phyloP scores from a whole-genome alignment of 352 stramenopile species.

The Elongisporangium anandrum region DNA sequence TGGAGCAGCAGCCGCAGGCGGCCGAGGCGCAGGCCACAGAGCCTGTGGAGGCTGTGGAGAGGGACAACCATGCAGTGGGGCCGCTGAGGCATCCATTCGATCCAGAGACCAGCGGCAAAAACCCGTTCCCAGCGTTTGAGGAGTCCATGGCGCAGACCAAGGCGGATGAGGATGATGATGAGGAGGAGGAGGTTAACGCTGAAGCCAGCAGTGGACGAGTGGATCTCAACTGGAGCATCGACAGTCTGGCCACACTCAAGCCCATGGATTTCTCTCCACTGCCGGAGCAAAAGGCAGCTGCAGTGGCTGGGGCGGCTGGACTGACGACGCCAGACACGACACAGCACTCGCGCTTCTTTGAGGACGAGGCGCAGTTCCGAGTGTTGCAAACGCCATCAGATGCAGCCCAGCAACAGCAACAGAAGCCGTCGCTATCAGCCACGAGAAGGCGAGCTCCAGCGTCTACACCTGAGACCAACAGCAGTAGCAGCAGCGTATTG shows the following conservation, averaged over 20 bases:
- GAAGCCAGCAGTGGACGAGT: conserved; percentile 3
- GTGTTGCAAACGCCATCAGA: conserved; percentile 36
- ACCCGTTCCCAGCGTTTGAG: conserved; percentile 50
- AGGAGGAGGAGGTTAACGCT: background rate
- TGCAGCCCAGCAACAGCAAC: background rate
- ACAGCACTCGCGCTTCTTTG: conserved; percentile 31
- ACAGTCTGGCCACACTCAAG: conserved; percentile 56
- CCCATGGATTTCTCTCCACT: conserved; percentile 49
- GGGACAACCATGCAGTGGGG: background rate
- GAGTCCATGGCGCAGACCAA: conserved; percentile 23
- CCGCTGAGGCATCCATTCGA: conserved; percentile 42
- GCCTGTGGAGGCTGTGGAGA: background rate
- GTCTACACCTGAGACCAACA: background rate
- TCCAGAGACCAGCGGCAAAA: conserved; percentile 17
- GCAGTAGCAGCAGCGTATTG: background rate
- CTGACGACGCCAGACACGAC: background rate
- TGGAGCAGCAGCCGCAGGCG: conserved; percentile 4
- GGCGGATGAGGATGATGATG: background rate
- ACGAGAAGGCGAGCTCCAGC: background rate
- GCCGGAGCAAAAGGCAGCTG: conserved; percentile 22
- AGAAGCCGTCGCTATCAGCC: background rate
- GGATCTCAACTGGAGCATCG: conserved; percentile 61
- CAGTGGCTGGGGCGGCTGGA: conserved; percentile 2
- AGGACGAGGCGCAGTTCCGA: conserved; percentile 40
- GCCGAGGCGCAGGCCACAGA: conserved; percentile 5